phyloP scores from a whole-genome alignment of 805 yeast species.

The Brettanomyces anomalus region DNA sequence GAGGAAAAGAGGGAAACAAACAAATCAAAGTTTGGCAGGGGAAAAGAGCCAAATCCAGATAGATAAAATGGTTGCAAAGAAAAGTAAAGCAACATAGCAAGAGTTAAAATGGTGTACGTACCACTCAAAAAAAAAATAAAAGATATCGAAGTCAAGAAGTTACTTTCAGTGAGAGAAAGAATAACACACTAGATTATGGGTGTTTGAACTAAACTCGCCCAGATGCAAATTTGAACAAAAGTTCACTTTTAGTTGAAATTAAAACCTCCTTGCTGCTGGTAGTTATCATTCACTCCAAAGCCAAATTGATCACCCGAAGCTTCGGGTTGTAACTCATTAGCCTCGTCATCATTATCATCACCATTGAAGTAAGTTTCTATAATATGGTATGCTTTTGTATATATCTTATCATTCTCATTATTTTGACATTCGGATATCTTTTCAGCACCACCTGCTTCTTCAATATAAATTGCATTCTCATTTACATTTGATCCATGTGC shows the following conservation, averaged over 20 bases:
- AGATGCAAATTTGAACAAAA: neutral
- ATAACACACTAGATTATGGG: neutral
- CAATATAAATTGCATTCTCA: constrained; percentile 84
- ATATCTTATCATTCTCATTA: constrained; percentile 85
- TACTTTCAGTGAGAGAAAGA: too few species aligned
- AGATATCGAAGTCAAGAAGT: neutral
- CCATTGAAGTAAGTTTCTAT: constrained; percentile 88
- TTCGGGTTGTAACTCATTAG: constrained; percentile 66
- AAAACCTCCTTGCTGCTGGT: constrained; percentile 34
- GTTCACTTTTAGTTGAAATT: constrained; percentile 28
- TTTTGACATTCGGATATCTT: constrained; percentile 89
- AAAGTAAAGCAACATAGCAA: neutral
- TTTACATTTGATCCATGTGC: constrained; percentile 59
- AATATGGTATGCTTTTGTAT: constrained; percentile 81
- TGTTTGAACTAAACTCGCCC: too few species aligned
- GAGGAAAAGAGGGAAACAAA: neutral
- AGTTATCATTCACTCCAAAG: constrained; percentile 62
- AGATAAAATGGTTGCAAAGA: neutral
- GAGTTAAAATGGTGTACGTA: neutral
- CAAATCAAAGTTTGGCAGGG: constrained; percentile 1
- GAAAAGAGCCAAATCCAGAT: neutral
- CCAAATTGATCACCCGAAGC: constrained; percentile 74
- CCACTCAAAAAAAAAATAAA: neutral
- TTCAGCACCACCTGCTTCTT: constrained; percentile 98
- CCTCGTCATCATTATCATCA: constrained; percentile 60